Percentiles rank a stretch among this genome's conserved stretches.
Evolutionary conservation across 352 stramenopile species (phyloP).

Genomic region (Blastocystis hominis): DNA sequence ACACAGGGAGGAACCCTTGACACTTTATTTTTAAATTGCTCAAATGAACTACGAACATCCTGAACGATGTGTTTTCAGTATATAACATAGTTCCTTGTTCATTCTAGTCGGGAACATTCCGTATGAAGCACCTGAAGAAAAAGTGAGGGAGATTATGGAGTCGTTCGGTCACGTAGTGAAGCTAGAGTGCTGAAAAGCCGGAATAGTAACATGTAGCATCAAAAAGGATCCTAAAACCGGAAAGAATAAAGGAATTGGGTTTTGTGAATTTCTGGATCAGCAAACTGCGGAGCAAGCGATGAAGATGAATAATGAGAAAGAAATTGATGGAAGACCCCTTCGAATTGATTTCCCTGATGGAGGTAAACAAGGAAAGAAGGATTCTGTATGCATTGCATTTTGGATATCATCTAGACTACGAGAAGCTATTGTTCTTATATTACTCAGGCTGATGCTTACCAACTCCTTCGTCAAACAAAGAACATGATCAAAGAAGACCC

Average conservation of each 20-base stretch:
- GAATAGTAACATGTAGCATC: background rate
- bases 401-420: background rate
- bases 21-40: background rate
- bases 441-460: background rate
- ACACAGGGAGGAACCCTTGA: background rate
- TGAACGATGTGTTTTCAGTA: conserved; percentile 53
- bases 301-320: conserved; percentile 50
- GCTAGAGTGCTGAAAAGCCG: background rate
- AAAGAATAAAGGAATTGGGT: conserved; percentile 21
- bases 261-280: conserved; percentile 22
- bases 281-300: conserved; percentile 11
- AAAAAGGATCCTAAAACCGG: conserved; percentile 21
- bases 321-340: background rate
- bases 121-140: background rate
- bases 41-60: conserved; percentile 36
- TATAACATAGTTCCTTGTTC: too few relatives aligned
- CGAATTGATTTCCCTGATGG: conserved; percentile 47
- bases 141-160: conserved; percentile 25
- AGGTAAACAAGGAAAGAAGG: conserved; percentile 5
- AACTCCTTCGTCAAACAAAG: background rate
- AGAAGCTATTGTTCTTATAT: background rate
- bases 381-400: background rate
- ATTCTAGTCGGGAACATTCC: conserved; percentile 42
- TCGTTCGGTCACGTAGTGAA: background rate
- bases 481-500: conserved; percentile 11